phyloP scores from a whole-genome alignment of 768 basidiomycete species.

The Lactifluus rugatus region DNA sequence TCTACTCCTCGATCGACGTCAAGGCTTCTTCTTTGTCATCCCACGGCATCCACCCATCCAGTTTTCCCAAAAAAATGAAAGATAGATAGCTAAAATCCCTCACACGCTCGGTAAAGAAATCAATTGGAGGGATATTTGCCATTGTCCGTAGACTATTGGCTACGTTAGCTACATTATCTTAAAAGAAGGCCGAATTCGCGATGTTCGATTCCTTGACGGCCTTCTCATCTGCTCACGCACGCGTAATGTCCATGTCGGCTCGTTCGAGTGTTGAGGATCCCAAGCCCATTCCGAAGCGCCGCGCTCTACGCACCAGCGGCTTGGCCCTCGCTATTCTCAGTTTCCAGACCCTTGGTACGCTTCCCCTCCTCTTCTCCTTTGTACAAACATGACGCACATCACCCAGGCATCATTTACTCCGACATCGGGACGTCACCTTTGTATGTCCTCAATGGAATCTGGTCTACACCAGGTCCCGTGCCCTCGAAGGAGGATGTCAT shows the following conservation, averaged over 20 bases:
- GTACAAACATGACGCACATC: background rate
- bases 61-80: too few species aligned
- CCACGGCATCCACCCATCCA: too few species aligned
- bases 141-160: background rate
- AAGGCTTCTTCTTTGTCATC: too few species aligned
- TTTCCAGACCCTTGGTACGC: slow-evolving; percentile 27
- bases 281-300: background rate
- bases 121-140: background rate
- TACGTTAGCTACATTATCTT: background rate
- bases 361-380: background rate
- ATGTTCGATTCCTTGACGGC: background rate
- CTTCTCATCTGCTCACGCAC: background rate
- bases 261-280: background rate
- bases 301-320: slow-evolving; percentile 4
- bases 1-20: too few species aligned
- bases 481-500: slow-evolving; percentile 53
- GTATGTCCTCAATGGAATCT: slow-evolving; percentile 58
- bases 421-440: slow-evolving; percentile 51
- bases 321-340: slow-evolving; percentile 23
- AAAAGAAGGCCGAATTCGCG: background rate
- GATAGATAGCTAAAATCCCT: background rate
- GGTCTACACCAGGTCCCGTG: slow-evolving; percentile 37
- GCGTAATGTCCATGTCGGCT: background rate
- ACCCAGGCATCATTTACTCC: slow-evolving; percentile 32
- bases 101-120: background rate